Percentiles rank a stretch among this genome's conserved stretches.
Evolutionary conservation across 148 eudicot genomes (phyloP).

Genomic region (Nepenthes mirabilis): DNA sequence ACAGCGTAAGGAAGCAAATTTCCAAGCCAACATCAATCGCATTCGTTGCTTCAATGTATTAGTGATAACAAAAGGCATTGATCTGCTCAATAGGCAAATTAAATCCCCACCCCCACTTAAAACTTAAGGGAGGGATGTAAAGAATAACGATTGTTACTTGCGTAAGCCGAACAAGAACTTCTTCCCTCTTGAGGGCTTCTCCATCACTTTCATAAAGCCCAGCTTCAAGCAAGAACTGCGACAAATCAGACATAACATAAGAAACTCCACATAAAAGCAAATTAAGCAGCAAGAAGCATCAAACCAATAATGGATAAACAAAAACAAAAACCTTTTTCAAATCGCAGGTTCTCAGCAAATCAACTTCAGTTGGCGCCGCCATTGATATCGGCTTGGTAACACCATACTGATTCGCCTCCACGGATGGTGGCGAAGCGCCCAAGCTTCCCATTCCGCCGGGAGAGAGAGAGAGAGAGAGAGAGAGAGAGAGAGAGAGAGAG

Average conservation of each 20-base stretch:
- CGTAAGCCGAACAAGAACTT: conserved; percentile 53
- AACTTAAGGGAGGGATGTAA: neutral
- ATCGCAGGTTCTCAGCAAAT: conserved; percentile 31
- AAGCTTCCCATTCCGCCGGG: no score
- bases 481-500: no score
- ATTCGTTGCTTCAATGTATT: no score
- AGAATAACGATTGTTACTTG: conserved; percentile 25
- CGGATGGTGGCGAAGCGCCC: no score
- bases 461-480: no score
- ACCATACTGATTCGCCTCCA: conserved; percentile 29
- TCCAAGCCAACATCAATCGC: no score
- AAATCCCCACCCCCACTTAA: neutral
- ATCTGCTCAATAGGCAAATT: neutral
- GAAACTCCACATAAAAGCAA: neutral
- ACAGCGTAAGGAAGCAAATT: no score
- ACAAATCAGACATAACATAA: conserved; percentile 1
- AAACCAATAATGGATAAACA: neutral
- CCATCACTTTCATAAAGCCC: conserved; percentile 61
- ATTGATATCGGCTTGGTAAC: conserved; percentile 52
- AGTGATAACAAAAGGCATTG: neutral
- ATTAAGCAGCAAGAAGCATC: neutral
- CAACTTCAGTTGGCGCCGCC: conserved; percentile 45
- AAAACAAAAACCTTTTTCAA: conserved; percentile 37
- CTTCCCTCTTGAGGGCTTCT: conserved; percentile 51
- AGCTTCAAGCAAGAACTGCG: conserved; percentile 53